A percentile compares a stretch with the other conserved stretches of the same genome.
These are phyloP conservation scores for Dentipellis sp. DNA, from an alignment of 768 basidiomycete species.

Conservation along the genomic window DNA sequence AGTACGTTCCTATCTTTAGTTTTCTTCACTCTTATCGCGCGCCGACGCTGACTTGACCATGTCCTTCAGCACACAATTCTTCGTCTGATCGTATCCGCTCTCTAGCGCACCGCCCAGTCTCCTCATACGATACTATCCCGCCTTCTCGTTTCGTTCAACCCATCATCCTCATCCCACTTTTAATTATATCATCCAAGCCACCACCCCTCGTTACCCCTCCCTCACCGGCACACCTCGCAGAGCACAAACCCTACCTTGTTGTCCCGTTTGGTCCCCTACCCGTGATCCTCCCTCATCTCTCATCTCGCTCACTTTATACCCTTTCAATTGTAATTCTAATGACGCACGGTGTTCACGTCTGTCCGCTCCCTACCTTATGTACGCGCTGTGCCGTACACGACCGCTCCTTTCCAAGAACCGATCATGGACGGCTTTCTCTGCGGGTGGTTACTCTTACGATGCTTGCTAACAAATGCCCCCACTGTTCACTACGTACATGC, in stretches of 20 bases:
- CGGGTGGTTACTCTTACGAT: slow-evolving; percentile 1
- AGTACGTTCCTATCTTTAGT: slow-evolving; percentile 43
- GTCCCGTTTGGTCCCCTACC: background rate
- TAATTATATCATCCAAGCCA: background rate
- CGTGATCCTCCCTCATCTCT: slow-evolving; percentile 4
- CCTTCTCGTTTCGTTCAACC: background rate
- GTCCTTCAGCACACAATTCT: slow-evolving; percentile 68
- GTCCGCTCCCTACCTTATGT: slow-evolving; percentile 9
- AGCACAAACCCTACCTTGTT: background rate
- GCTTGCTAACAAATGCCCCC: slow-evolving; percentile 12
- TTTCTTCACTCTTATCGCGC: background rate
- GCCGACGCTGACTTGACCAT: slow-evolving; percentile 7
- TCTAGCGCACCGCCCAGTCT: too few species aligned
- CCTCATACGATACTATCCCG: slow-evolving; percentile 14
- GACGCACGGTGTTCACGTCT: slow-evolving; percentile 13
- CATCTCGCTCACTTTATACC: slow-evolving; percentile 10
- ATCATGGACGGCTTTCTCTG: slow-evolving; percentile 14
- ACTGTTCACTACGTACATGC: slow-evolving; percentile 1
- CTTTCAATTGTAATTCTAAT: slow-evolving; percentile 18
- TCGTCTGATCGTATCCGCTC: slow-evolving; percentile 46
- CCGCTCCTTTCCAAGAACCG: slow-evolving; percentile 14
- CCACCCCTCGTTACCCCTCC: background rate
- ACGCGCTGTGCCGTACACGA: slow-evolving; percentile 13
- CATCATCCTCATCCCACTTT: background rate
- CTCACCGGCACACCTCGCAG: slow-evolving; percentile 5